Evolutionary conservation across 1,284 basidiomycete species (phyloP).

Genomic region (Phellinidium pouzarii): DNA sequence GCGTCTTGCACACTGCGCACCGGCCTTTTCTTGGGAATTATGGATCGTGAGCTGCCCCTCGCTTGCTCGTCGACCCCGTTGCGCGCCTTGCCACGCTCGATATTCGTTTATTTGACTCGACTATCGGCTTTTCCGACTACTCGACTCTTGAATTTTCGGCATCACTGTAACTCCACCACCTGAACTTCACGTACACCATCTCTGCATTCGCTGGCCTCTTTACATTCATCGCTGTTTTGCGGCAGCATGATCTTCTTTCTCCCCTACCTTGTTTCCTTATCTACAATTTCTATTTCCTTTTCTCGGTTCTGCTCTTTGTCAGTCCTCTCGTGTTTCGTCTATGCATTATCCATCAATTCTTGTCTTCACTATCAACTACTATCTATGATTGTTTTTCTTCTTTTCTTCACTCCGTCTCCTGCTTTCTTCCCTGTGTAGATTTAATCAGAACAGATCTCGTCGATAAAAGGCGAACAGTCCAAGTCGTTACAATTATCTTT

Average conservation of each 20-base stretch:
- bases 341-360: constrained; percentile 19
- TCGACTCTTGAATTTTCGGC: not conserved
- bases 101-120: not conserved
- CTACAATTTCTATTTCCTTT: not conserved
- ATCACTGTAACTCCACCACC: not conserved
- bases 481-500: not conserved
- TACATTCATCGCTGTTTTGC: not conserved
- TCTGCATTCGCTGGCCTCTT: not conserved
- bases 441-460: not conserved
- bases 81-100: not conserved
- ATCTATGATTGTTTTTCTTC: constrained; percentile 22
- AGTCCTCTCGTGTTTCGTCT: constrained; percentile 23
- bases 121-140: not conserved
- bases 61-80: not conserved
- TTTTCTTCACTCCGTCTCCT: constrained; percentile 13
- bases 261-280: not conserved
- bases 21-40: not conserved
- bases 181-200: not conserved
- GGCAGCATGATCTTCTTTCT: too few relatives aligned
- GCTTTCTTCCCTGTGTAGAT: not conserved
- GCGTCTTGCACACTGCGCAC: not conserved
- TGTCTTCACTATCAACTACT: constrained; percentile 18
- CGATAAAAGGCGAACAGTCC: not conserved
- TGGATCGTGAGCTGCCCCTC: not conserved
- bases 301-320: constrained; percentile 15